phyloP scores from a whole-genome alignment of 768 basidiomycete genomes.

The Lentinula boryana region DNA sequence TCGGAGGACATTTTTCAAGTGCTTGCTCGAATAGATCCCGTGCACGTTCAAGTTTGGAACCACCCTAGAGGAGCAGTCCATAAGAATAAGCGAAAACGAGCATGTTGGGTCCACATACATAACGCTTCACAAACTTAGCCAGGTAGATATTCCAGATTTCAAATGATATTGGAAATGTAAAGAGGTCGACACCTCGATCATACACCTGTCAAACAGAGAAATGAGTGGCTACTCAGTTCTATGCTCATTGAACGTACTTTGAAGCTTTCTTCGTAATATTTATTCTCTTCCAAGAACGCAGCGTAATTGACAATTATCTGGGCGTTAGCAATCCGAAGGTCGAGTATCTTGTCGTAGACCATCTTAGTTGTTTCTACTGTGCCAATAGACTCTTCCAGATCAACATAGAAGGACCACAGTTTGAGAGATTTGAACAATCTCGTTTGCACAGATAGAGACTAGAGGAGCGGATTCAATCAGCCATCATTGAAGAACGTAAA shows the following conservation, averaged over 20 bases:
- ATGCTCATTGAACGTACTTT: constrained; percentile 45
- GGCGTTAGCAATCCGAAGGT: constrained; percentile 95
- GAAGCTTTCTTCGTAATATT: constrained; percentile 98
- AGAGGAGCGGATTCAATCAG: neutral
- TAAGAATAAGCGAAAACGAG: neutral
- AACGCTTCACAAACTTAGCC: constrained; percentile 94
- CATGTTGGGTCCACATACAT: constrained; percentile 46
- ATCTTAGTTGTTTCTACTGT: constrained; percentile 87
- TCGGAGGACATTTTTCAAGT: constrained; percentile 90
- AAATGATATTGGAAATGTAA: constrained; percentile 97
- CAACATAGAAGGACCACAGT: constrained; percentile 98
- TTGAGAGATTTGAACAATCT: constrained; percentile 97
- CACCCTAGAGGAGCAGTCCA: constrained; percentile 50
- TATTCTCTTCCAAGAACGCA: constrained; percentile 93
- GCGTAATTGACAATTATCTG: constrained; percentile 98
- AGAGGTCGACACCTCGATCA: constrained; percentile 93
- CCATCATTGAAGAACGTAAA: neutral
- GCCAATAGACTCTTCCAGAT: constrained; percentile 95
- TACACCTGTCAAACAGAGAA: constrained; percentile 55
- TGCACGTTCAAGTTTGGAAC: constrained; percentile 90
- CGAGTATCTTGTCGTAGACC: constrained; percentile 95
- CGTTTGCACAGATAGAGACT: constrained; percentile 81
- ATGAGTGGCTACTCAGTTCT: constrained; percentile 7
- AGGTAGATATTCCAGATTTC: constrained; percentile 99
- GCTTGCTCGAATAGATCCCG: constrained; percentile 98